A percentile compares a stretch with the other conserved stretches of the same genome.
Evolutionary conservation across 805 yeast species (phyloP).

Genomic region (Ogataea glucozyma): DNA sequence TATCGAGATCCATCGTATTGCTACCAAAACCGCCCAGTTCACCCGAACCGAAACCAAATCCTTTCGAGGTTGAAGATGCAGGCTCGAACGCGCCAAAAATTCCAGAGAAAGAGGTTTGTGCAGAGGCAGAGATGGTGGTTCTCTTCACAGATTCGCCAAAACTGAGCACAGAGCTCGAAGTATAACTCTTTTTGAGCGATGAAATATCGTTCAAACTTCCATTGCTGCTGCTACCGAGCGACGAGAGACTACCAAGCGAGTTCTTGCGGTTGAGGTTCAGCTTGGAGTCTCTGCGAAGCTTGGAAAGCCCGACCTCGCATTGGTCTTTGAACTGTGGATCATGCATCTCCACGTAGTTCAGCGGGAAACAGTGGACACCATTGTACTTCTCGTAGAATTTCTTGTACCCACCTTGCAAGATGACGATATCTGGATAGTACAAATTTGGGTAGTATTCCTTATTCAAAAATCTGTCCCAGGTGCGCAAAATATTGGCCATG

Average conservation of each 20-base stretch:
- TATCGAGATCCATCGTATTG: slow-evolving; percentile 26
- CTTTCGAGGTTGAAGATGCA: neutral
- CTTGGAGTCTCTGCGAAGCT: slow-evolving; percentile 39
- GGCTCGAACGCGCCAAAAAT: slow-evolving; percentile 1
- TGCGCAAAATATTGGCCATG: slow-evolving; percentile 83
- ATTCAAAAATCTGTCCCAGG: slow-evolving; percentile 76
- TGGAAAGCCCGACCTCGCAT: slow-evolving; percentile 43
- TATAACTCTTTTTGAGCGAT: slow-evolving; percentile 19
- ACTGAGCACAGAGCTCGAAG: slow-evolving; percentile 25
- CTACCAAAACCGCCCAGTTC: slow-evolving; percentile 32
- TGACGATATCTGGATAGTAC: slow-evolving; percentile 84
- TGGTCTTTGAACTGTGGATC: slow-evolving; percentile 52
- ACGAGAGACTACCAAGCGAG: slow-evolving; percentile 20
- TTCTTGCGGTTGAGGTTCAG: slow-evolving; percentile 30
- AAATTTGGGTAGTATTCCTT: slow-evolving; percentile 76
- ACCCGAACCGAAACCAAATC: slow-evolving; percentile 19
- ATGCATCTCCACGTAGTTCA: slow-evolving; percentile 84
- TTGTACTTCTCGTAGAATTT: slow-evolving; percentile 60
- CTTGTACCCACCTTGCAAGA: slow-evolving; percentile 90
- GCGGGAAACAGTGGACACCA: slow-evolving; percentile 66
- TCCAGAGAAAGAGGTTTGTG: neutral
- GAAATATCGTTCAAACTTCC: slow-evolving; percentile 6
- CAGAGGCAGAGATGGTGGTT: neutral
- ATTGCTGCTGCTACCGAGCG: slow-evolving; percentile 2
- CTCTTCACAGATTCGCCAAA: slow-evolving; percentile 24